Base-by-base conservation (phyloP, 345 rosid genomes). In the Murraya koenigii region DNA sequence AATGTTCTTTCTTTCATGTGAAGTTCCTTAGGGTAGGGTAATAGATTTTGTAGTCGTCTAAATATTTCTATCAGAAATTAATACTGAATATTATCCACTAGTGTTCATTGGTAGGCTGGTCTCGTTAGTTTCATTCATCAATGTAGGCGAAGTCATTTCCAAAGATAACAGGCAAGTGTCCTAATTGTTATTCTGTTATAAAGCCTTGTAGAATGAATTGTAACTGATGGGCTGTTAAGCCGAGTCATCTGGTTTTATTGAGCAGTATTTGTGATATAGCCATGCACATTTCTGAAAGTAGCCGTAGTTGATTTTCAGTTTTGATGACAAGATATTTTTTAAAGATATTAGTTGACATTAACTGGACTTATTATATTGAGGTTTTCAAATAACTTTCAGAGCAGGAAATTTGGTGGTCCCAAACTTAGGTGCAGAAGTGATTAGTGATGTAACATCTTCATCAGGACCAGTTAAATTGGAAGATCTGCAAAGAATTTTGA, bases 401-500 rank as follows among this genome's bases (percentile, higher is more conserved):
- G 95, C 91, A 77, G 97, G 95, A 81, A 92, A 91, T 89, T 80
- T 89, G 81, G 86, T 87, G 69, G 80, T 88, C 64, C 89, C 97
- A 47, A 86, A 82, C 79, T 72, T 84, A 64, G 93, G 90, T 78
- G 75, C 90, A 70, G 98, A 91, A 85, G 88, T 84, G 69, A 84
- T 78, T 59, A 91, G 93, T 80, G 97, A 90, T 69, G 91, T 88
- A 77, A 80, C 88, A 82, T 88, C 97, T 74, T 89, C 97, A 26
- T 87, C 97, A 44, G 98, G 98, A 78, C 94, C 98, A 30, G 97
- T 96, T 47, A 91, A 86, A 86, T 82, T 94, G 86, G 92, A 88
- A 82, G 98, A 94, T 83, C 82, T 96, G 84, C 94, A 90, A 88
- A 91, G 98, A 84, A 96, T 96, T 82, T 87, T 96, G 82, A 90